Evolutionary conservation across 176 grass and related monocot species (phyloP).

Genomic region (Paspalum vaginatum): DNA sequence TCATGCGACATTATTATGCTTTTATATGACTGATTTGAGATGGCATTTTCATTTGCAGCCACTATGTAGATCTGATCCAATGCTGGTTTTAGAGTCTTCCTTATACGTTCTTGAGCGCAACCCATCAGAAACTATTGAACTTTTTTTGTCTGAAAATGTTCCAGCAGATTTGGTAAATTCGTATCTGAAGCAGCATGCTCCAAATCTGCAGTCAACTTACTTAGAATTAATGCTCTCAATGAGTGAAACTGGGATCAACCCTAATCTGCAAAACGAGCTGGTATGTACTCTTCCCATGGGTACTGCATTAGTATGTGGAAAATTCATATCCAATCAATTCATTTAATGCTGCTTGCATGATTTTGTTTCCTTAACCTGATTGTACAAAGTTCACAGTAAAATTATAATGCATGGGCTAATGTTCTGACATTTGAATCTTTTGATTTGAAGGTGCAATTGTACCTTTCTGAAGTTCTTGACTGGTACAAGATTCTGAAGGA

Average conservation of each 20-base stretch:
- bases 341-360: constrained; percentile 30
- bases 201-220: constrained; percentile 96
- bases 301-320: constrained; percentile 14
- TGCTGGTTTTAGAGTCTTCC: constrained; percentile 95
- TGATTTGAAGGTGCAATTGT: constrained; percentile 85
- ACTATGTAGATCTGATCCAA: constrained; percentile 93
- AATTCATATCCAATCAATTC: constrained; percentile 22
- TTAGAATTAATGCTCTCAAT: constrained; percentile 98
- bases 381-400: constrained; percentile 7
- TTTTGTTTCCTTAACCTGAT: constrained; percentile 41
- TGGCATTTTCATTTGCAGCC: constrained; percentile 72
- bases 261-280: constrained; percentile 98
- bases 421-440: constrained; percentile 34
- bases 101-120: constrained; percentile 88
- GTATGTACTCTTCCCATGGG: constrained; percentile 44
- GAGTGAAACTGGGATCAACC: constrained; percentile 87
- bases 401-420: constrained; percentile 6
- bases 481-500: constrained; percentile 85
- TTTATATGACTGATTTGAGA: constrained; percentile 34
- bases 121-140: constrained; percentile 87
- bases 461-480: constrained; percentile 97
- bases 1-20: background rate
- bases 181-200: constrained; percentile 95
- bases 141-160: constrained; percentile 99
- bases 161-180: constrained; percentile 98